Evolutionary conservation across 2,329 filamentous ascomycete species (phyloP), one percentile per base, ranked within the genome.

Genomic region (Claviceps quebecensis): DNA sequence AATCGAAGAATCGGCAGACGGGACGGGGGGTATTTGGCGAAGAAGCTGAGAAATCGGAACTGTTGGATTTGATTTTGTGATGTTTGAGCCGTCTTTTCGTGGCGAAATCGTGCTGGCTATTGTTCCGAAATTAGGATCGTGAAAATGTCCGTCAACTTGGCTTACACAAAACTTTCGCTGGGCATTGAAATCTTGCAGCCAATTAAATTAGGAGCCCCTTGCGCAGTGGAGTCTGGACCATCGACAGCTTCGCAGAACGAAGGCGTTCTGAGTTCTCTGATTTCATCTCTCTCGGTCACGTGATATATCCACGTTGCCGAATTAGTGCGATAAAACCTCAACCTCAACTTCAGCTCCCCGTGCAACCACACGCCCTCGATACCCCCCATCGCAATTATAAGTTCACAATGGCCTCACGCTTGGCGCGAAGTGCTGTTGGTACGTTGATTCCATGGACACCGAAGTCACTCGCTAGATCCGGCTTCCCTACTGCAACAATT

Each of bases 381-480:
- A 72, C 67, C 69, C 72, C 69, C 72, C 74, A 45, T 34, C 43
- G 23, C 44, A 73, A 67, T 72, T 71, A 76, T 74, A 76, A 74
- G 70, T 11, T 72, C 79, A 86, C 77, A 86, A 97, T 97, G 91
- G 91, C 91, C 80, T 95, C 88, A 74, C 88, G 90, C 80, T 81
- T 97, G 77, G 88, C 85, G 81, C 89, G 87, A 81, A 90, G 83
- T 80, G 88, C 89, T 76, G 77, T 91, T 75, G 87, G 91, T 97
- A 83, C 72, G 88, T 83, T 34, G 49, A 44, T 13, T 23, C 53
- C 54, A 11, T 8, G 16, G 29, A 36, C 41, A 54, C 38, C 52
- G 52, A 53, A 16, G 4, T 5, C 22, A 23, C 22, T 5, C 40
- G 5, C 6, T 11, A 26, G 34, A 7, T 26, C 8, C 26, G 4